Evolutionary conservation across 2,329 filamentous ascomycete species (phyloP), one percentile per base, ranked within the genome.

Genomic region (Chaetomiaceae sp.): DNA sequence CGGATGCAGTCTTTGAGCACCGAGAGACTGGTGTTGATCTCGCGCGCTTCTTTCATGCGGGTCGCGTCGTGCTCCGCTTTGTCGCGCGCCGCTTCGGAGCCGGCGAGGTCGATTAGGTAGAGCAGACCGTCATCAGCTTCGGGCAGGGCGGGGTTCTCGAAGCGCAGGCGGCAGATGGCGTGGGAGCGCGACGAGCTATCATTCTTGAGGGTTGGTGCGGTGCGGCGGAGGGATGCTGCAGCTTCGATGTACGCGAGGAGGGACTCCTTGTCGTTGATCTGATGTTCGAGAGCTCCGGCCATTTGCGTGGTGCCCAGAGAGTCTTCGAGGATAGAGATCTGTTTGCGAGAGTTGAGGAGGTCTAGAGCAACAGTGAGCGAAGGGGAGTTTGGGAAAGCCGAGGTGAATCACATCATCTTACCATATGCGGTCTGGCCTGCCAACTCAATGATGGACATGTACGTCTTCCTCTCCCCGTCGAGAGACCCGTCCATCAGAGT

Each of bases 1-100:
- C 74, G 69, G 44, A 79, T 78, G 50, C 75, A 78, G 55, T 78
- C 75, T 53, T 78, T 78, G 2, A 79, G 66, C 0, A 73, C 67
- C 0, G 73, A 75, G 0, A 77, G 65, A 52, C 73, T 75, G 8
- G 63, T 67, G 56, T 76, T 76, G 63, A 77, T 76, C 58, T 75
- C 69, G 12, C 67, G 64, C 4, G 72, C 66, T 57, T 76, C 74
- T 34, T 68, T 67, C 66, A 76, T 73, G 6, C 73, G 71, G 23
- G 70, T 68, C 2, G 67, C 60, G 2, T 65, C 65, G 57, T 77
- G 73, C 4, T 55, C 55, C 0, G 60, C 59, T 1, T 68, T 60
- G 55, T 77, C 73, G 8, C 73, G 70, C 1, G 73, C 73, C 1
- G 66, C 67, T 54, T 79, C 76, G 7, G 73, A 76, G 1, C 74